Evolutionary conservation across 352 stramenopile species (phyloP).

Genomic region (Phytophthora pisi): DNA sequence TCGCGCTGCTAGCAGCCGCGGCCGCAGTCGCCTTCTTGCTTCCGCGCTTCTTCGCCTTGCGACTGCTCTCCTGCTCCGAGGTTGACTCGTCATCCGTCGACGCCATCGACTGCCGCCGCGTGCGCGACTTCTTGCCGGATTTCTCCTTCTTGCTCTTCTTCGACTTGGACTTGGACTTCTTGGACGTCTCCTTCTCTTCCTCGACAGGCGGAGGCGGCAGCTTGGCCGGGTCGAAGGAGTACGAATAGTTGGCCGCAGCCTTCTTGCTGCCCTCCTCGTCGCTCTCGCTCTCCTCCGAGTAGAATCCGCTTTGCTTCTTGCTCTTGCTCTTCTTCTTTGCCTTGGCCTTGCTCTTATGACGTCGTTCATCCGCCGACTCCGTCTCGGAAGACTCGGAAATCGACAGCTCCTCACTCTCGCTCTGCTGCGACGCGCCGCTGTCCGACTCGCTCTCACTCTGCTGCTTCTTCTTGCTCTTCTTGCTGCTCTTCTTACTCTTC

Average conservation of each 20-base stretch:
- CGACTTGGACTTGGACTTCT: constrained; percentile 24
- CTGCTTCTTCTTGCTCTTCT: constrained; percentile 44
- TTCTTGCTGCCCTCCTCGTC: constrained; percentile 39
- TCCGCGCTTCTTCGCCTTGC: constrained; percentile 40
- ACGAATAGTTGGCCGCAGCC: constrained; percentile 41
- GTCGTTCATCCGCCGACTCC: constrained; percentile 37
- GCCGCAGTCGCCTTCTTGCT: constrained; percentile 27
- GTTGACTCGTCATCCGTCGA: constrained; percentile 44
- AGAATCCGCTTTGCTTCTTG: constrained; percentile 41
- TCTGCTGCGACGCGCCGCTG: constrained; percentile 17
- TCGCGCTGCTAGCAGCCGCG: constrained; percentile 23
- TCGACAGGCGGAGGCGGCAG: constrained; percentile 40
- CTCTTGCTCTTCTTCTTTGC: constrained; percentile 37
- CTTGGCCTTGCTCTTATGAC: constrained; percentile 36
- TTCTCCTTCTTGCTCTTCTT: constrained; percentile 42
- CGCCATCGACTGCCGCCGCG: constrained; percentile 40
- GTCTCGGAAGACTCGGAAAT: constrained; percentile 35
- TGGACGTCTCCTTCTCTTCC: constrained; percentile 26
- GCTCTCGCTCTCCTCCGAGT: constrained; percentile 48
- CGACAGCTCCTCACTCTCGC: constrained; percentile 22
- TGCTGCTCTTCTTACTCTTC: constrained; percentile 44
- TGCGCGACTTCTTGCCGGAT: constrained; percentile 35
- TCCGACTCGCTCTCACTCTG: constrained; percentile 26
- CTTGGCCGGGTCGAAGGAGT: constrained; percentile 59
- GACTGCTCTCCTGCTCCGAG: constrained; percentile 48